Base-by-base conservation (phyloP, 2,329 filamentous ascomycete genomes). In the Torrubiella hemipterigena region DNA sequence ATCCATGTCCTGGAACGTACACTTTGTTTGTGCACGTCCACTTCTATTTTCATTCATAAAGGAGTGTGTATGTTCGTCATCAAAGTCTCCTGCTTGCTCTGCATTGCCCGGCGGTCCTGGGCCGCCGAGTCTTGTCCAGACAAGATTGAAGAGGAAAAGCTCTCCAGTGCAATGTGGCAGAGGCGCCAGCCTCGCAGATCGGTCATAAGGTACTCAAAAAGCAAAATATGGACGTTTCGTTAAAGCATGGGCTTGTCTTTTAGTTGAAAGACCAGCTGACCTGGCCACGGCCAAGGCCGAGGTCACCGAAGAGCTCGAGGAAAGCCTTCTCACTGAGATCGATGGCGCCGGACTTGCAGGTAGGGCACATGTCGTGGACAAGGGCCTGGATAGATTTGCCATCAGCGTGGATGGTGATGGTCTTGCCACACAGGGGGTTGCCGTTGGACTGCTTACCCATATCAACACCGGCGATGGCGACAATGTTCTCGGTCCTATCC, bases 291-390 rank as follows among this genome's bases (percentile, higher is more conserved):
- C 69, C 69, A 20, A 51, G 45, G 15, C 42, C 54, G n/a, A 66
- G 51, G 17, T 54, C 47, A 33, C 56, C 63, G 30, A 58, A 66
- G 32, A 81, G 58, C 14, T 64, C 56, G n/a, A 45, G 40, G 54
- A 76, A 80, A 38, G 68, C 55, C 43, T 65, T 61, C 38, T 62
- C 54, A 41, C 67, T 72, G 42, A 79, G 63, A 46, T 85, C 80
- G 29, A 85, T 69, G 44, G 65, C 59, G 24, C 51, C 40, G 20
- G 44, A 31, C 29, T 31, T 46, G 53, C 83, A 91, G 44, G 77
- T 77, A 56, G 71, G 69, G 65, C 83, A 91, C 61, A 82, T 84
- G 62, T 91, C 83, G 31, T 67, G 68, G 38, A 87, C 71, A 4
- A 45, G 67, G 38, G 73, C 81, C 3, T 53, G 61, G 43, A 61